Evolutionary conservation across 1,139 yeast species (phyloP).

Genomic region (Lodderomyces pseudojiufengensis): DNA sequence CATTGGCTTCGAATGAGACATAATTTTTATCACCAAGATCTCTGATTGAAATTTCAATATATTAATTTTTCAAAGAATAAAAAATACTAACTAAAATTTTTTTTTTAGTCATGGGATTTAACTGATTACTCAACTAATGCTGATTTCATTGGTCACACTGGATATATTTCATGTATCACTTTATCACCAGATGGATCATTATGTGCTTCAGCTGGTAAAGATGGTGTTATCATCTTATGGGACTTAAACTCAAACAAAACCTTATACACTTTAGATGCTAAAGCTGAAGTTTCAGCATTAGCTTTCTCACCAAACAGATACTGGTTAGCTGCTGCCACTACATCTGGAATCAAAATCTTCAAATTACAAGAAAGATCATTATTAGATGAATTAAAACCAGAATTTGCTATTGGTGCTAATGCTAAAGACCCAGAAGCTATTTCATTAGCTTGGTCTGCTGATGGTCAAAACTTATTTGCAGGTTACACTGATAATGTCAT

Average conservation of each 20-base stretch:
- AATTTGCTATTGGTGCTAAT: conserved; percentile 84
- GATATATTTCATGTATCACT: conserved; percentile 96
- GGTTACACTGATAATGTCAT: conserved; percentile 99
- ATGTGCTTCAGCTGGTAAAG: conserved; percentile 99
- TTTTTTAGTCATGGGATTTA: conserved; percentile 86
- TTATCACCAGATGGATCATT: conserved; percentile 99
- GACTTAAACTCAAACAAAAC: conserved; percentile 86
- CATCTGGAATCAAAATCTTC: conserved; percentile 97
- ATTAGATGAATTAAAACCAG: conserved; percentile 98
- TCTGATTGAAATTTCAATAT: conserved; percentile 61
- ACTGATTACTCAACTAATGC: conserved; percentile 83
- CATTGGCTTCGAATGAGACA: conserved; percentile 86
- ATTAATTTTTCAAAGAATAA: conserved; percentile 1
- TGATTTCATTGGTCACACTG: conserved; percentile 99
- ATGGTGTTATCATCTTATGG: conserved; percentile 99
- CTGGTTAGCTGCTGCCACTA: conserved; percentile 99
- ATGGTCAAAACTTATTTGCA: conserved; percentile 98
- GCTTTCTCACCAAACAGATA: conserved; percentile 99
- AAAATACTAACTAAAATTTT: conserved; percentile 20
- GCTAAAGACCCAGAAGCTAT: conserved; percentile 98
- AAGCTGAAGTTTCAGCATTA: conserved; percentile 96
- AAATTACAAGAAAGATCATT: conserved; percentile 94
- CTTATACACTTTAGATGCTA: conserved; percentile 91
- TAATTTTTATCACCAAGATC: conserved; percentile 93
- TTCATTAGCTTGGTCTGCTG: conserved; percentile 99